These are phyloP conservation scores for Choiromyces venosus DNA, from an alignment of 495 filamentous ascomycete genomes.

Conservation along the genomic window DNA sequence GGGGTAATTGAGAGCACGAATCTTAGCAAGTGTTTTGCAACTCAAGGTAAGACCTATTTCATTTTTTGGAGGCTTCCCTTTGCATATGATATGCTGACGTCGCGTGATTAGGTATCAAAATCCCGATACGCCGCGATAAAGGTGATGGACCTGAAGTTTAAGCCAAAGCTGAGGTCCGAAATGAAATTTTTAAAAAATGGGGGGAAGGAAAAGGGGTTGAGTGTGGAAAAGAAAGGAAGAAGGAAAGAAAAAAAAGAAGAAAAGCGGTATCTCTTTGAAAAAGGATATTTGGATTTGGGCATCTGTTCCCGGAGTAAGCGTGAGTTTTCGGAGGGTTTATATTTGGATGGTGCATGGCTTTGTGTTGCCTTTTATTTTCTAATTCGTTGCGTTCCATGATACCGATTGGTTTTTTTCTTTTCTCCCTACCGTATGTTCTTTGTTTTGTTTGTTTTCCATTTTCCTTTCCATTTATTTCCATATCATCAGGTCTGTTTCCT, in stretches of 20 bases:
- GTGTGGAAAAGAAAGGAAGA: no score
- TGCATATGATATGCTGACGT: slow-evolving; percentile 13
- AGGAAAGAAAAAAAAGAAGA: background rate
- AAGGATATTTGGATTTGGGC: slow-evolving; percentile 29
- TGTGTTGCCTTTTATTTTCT: slow-evolving; percentile 31
- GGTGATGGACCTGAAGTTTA: slow-evolving; percentile 39
- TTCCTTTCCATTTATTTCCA: background rate
- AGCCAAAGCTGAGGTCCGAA: background rate
- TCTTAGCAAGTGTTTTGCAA: slow-evolving; percentile 90
- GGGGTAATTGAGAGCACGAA: slow-evolving; percentile 91
- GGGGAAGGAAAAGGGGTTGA: no score
- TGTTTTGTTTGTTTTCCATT: slow-evolving; percentile 3
- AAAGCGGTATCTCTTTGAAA: slow-evolving; percentile 10
- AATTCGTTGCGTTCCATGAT: slow-evolving; percentile 23
- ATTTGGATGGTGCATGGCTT: slow-evolving; percentile 39
- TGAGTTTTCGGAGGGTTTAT: slow-evolving; percentile 37
- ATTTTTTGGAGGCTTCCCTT: slow-evolving; percentile 3
- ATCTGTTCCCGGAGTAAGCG: slow-evolving; percentile 35
- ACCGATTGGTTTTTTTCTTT: slow-evolving; percentile 21
- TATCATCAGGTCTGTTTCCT: slow-evolving; percentile 5
- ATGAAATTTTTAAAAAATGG: background rate
- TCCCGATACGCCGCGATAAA: slow-evolving; percentile 42
- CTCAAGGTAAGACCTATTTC: slow-evolving; percentile 63
- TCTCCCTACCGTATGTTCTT: background rate
- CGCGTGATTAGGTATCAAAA: slow-evolving; percentile 38